phyloP scores from a whole-genome alignment of 2,329 filamentous ascomycete genomes.

The Ophiocordyceps camponoti-rufipedis region DNA sequence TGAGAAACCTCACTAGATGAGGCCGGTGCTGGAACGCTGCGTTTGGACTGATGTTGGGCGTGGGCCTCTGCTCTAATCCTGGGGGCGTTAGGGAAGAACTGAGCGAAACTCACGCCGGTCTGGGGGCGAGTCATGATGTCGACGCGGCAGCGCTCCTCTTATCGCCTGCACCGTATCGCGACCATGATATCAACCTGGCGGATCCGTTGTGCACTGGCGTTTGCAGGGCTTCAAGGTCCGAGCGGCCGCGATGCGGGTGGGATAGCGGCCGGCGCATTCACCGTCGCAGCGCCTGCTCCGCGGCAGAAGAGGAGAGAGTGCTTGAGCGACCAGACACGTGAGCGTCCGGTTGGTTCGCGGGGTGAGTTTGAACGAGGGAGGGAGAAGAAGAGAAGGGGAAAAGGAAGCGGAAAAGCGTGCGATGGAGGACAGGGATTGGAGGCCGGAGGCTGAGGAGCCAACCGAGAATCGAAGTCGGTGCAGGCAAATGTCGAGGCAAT shows the following conservation, averaged over 20 bases:
- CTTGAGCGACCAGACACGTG: background rate
- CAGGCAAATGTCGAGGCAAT: background rate
- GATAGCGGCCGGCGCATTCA: background rate
- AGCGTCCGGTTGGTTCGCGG: too few relatives aligned
- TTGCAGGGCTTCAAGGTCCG: too few relatives aligned
- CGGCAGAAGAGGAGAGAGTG: background rate
- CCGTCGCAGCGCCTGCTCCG: background rate
- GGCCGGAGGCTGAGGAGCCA: background rate
- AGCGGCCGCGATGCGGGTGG: too few relatives aligned
- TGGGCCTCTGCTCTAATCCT: slow-evolving; percentile 31
- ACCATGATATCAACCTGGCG: slow-evolving; percentile 28
- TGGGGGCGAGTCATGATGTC: slow-evolving; percentile 63
- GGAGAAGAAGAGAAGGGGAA: too few relatives aligned
- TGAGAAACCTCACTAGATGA: slow-evolving; percentile 6
- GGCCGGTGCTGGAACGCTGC: slow-evolving; percentile 7
- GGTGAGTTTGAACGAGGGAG: too few relatives aligned
- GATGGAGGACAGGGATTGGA: background rate
- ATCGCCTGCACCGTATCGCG: slow-evolving; percentile 32
- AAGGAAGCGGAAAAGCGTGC: background rate
- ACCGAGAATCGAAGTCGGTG: background rate
- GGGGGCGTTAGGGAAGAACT: slow-evolving; percentile 71
- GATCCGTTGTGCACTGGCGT: background rate
- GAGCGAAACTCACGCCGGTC: slow-evolving; percentile 58
- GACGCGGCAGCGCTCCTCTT: slow-evolving; percentile 23
- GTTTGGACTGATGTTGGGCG: slow-evolving; percentile 9